Conservation (phyloP, 352 stramenopile genomes). For the Phytophthora parvispora region DNA sequence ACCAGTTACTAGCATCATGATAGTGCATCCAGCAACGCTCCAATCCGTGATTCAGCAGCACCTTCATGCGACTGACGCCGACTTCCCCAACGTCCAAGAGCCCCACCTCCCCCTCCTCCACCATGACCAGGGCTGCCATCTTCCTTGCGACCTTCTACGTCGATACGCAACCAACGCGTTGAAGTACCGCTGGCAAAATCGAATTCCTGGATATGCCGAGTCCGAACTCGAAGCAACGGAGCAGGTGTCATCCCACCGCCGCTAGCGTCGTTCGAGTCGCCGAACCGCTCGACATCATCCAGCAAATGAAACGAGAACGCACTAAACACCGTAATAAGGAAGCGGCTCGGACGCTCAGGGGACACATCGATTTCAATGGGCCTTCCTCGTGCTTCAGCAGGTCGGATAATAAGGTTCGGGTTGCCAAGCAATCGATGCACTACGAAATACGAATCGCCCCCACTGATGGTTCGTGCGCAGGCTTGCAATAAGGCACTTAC, state of each 20-base stretch:
- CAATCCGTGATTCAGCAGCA: conserved; percentile 46
- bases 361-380: conserved; percentile 84
- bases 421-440: conserved; percentile 81
- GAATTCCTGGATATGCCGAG: conserved; percentile 84
- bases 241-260: conserved; percentile 56
- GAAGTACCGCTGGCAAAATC: conserved; percentile 81
- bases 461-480: conserved; percentile 80
- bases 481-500: conserved; percentile 80
- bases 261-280: conserved; percentile 41
- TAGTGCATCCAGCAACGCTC: conserved; percentile 47
- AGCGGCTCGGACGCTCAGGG: conserved; percentile 58
- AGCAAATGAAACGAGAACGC: conserved; percentile 84
- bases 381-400: conserved; percentile 70
- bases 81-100: conserved; percentile 32
- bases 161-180: conserved; percentile 71
- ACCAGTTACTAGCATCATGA: conserved; percentile 22
- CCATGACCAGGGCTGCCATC: conserved; percentile 33
- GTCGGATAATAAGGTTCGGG: conserved; percentile 78
- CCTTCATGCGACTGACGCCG: conserved; percentile 43
- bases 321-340: conserved; percentile 84
- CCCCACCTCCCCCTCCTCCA: conserved; percentile 8
- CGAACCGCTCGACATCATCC: conserved; percentile 82
- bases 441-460: conserved; percentile 86
- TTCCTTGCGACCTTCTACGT: conserved; percentile 68
- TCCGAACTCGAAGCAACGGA: conserved; percentile 72